These are phyloP conservation scores for Rhazya stricta DNA, from an alignment of 257 asterid genomes.

Conservation along the genomic window DNA sequence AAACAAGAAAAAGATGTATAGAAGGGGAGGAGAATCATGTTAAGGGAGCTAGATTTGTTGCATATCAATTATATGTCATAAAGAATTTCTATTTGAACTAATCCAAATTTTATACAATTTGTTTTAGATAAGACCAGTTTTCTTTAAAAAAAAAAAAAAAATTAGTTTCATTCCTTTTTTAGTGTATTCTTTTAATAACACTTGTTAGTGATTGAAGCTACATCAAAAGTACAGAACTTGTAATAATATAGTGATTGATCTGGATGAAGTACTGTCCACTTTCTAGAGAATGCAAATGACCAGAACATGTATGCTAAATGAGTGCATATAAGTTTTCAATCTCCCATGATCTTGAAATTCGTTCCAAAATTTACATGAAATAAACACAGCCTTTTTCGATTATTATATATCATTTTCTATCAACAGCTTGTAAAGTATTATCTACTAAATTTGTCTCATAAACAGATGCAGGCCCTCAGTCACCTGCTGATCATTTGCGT, in stretches of 20 bases:
- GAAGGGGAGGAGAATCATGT: background rate
- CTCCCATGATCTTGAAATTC: background rate
- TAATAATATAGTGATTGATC: background rate
- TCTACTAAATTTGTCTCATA: conserved; percentile 17
- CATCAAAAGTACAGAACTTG: background rate
- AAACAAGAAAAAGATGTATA: background rate
- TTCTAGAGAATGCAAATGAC: background rate
- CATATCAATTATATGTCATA: background rate
- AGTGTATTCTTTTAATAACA: no score
- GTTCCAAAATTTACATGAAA: background rate
- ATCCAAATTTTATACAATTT: background rate
- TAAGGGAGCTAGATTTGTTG: background rate
- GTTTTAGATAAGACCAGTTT: background rate
- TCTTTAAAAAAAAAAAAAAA: no score
- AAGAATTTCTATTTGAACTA: background rate
- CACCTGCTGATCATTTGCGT: conserved; percentile 93
- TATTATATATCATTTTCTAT: background rate
- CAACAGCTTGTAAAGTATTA: background rate
- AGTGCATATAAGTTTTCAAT: background rate
- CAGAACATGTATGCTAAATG: background rate
- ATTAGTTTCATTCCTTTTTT: no score
- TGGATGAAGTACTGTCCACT: background rate
- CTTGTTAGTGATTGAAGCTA: no score
- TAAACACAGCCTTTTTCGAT: background rate
- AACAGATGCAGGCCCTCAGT: conserved; percentile 96